phyloP scores from a whole-genome alignment of 768 basidiomycete genomes.

The Mycena albidolilacea region DNA sequence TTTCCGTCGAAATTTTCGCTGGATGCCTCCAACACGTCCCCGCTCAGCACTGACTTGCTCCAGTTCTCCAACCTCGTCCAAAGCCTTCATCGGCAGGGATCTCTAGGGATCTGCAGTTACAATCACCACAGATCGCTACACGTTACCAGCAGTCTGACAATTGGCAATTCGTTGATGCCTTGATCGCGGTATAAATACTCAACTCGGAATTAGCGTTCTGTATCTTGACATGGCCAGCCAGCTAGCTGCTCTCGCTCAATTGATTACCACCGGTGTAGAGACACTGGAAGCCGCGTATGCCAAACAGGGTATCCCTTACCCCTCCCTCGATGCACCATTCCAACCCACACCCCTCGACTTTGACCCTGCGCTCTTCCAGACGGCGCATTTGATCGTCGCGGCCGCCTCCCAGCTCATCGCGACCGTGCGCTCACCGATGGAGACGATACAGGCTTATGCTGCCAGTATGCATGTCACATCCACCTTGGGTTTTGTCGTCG shows the following conservation, averaged over 20 bases:
- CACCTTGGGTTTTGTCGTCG: constrained; percentile 47
- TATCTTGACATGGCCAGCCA: constrained; percentile 28
- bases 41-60: too few species aligned
- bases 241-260: constrained; percentile 37
- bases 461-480: constrained; percentile 43
- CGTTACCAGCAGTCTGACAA: neutral
- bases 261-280: constrained; percentile 43
- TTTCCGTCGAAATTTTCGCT: too few species aligned
- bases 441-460: constrained; percentile 36
- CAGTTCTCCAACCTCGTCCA: too few species aligned
- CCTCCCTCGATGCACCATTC: constrained; percentile 46
- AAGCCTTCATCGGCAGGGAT: too few species aligned
- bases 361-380: constrained; percentile 41
- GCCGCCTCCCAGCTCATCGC: constrained; percentile 50
- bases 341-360: constrained; percentile 43
- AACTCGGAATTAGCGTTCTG: too few species aligned
- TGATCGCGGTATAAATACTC: neutral
- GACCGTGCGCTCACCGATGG: constrained; percentile 39
- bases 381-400: constrained; percentile 44
- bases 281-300: constrained; percentile 43
- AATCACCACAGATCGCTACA: too few species aligned
- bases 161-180: neutral
- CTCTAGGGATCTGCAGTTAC: too few species aligned
- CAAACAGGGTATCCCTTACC: constrained; percentile 42
- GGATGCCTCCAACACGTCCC: too few species aligned